phyloP scores from a whole-genome alignment of 2,329 filamentous ascomycete species.

The Aureobasidium subglaciale region DNA sequence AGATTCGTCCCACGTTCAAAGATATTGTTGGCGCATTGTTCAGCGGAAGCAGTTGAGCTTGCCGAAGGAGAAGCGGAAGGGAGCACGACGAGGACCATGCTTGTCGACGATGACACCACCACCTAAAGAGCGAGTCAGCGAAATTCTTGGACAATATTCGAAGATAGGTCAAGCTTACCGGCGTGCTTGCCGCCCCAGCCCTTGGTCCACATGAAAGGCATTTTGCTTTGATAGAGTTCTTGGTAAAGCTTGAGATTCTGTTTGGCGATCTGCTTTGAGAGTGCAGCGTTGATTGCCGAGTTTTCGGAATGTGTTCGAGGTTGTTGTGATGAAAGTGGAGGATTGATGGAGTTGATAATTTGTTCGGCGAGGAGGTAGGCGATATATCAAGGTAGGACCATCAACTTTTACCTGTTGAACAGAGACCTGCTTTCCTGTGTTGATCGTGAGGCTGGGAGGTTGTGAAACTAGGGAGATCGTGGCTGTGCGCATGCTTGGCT shows the following conservation, averaged over 20 bases:
- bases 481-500: slow-evolving; percentile 2
- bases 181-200: slow-evolving; percentile 36
- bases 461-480: background rate
- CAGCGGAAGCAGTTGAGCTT: slow-evolving; percentile 48
- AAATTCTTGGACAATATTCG: background rate
- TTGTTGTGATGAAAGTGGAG: background rate
- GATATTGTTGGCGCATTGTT: slow-evolving; percentile 9
- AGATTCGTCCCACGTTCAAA: background rate
- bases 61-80: slow-evolving; percentile 45
- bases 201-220: slow-evolving; percentile 44
- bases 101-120: slow-evolving; percentile 47
- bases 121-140: slow-evolving; percentile 25
- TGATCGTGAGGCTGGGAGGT: slow-evolving; percentile 1
- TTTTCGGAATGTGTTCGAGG: background rate
- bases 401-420: background rate
- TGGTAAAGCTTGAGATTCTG: background rate
- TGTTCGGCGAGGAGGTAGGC: background rate
- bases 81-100: slow-evolving; percentile 44
- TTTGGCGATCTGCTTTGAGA: background rate
- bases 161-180: slow-evolving; percentile 28
- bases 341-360: background rate
- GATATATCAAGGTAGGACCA: background rate
- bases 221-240: slow-evolving; percentile 19
- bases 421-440: background rate
- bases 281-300: background rate